Percentiles rank a stretch among this genome's conserved stretches.
phyloP scores from a whole-genome alignment of 1,139 yeast genomes.

The Kodamaea anthophila region DNA sequence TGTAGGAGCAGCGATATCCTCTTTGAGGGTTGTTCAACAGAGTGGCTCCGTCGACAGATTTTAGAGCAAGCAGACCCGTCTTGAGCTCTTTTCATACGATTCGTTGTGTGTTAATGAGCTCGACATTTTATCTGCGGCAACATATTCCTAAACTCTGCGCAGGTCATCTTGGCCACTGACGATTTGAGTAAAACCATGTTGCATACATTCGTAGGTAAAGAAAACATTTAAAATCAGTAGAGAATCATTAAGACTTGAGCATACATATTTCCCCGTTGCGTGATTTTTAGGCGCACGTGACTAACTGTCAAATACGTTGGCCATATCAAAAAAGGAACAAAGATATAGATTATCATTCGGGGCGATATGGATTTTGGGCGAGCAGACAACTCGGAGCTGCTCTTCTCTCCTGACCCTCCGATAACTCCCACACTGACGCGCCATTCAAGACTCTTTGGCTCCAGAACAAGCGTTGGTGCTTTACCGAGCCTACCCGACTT shows the following conservation, averaged over 20 bases:
- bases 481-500: conserved; percentile 16
- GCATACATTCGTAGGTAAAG: conserved; percentile 63
- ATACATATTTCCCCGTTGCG: too few relatives aligned
- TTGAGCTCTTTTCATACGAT: conserved; percentile 50
- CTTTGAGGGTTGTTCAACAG: conserved; percentile 52
- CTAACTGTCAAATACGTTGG: too few relatives aligned
- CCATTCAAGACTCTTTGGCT: conserved; percentile 9
- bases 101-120: conserved; percentile 34
- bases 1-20: conserved; percentile 14
- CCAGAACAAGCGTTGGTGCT: conserved; percentile 15
- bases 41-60: conserved; percentile 87
- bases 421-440: conserved; percentile 6
- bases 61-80: conserved; percentile 54
- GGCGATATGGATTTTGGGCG: conserved; percentile 7
- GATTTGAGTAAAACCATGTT: conserved; percentile 92
- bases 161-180: conserved; percentile 68
- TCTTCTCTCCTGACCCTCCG: conserved; percentile 3
- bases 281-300: too few relatives aligned
- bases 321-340: too few relatives aligned
- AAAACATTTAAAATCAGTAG: too few relatives aligned
- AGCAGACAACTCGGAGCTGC: conserved; percentile 4
- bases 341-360: too few relatives aligned
- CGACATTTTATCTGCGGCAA: conserved; percentile 55
- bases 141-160: conserved; percentile 93
- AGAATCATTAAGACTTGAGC: too few relatives aligned